Percentiles rank a stretch among this genome's conserved stretches.
These are phyloP conservation scores for Helicosporidium sp. DNA, from an alignment of 139 green algal species.

Conservation along the genomic window DNA sequence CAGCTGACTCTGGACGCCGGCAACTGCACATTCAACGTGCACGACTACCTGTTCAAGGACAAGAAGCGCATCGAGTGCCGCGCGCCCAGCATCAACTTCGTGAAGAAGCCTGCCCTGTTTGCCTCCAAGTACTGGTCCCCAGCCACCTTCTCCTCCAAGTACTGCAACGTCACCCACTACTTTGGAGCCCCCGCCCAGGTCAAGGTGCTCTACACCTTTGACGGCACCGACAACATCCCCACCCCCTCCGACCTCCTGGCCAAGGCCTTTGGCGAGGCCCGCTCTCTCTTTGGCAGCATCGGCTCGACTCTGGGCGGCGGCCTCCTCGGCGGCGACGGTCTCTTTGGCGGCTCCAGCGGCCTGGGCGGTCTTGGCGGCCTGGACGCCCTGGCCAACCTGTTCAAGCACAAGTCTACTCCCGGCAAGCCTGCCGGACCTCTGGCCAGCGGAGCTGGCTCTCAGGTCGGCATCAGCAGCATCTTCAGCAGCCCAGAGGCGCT, in stretches of 20 bases:
- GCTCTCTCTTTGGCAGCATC: no score
- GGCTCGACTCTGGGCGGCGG: no score
- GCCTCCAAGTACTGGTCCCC: constrained; percentile 3
- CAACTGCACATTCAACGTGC: constrained; percentile 12
- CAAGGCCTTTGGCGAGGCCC: no score
- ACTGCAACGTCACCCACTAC: constrained; percentile 15
- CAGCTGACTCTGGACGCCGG: constrained; percentile 6
- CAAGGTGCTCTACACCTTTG: constrained; percentile 18
- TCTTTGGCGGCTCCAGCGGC: no score
- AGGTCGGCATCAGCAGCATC: no score
- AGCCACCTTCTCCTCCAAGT: constrained; percentile 13
- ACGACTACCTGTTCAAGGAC: not conserved
- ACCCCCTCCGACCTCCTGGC: not conserved
- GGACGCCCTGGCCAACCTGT: no score
- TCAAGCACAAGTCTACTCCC: no score
- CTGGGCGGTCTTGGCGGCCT: no score
- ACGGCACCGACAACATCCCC: constrained; percentile 4
- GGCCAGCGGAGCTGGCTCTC: no score
- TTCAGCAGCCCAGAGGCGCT: no score
- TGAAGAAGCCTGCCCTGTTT: not conserved
- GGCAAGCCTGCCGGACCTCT: no score
- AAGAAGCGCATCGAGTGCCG: constrained; percentile 9
- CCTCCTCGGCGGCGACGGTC: no score
- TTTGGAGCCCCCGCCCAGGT: constrained; percentile 9
- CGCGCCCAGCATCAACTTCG: constrained; percentile 7